Evolutionary conservation across 768 basidiomycete genomes (phyloP), one percentile per base, ranked within the genome.

Genomic region (Naematelia aurantialba): DNA sequence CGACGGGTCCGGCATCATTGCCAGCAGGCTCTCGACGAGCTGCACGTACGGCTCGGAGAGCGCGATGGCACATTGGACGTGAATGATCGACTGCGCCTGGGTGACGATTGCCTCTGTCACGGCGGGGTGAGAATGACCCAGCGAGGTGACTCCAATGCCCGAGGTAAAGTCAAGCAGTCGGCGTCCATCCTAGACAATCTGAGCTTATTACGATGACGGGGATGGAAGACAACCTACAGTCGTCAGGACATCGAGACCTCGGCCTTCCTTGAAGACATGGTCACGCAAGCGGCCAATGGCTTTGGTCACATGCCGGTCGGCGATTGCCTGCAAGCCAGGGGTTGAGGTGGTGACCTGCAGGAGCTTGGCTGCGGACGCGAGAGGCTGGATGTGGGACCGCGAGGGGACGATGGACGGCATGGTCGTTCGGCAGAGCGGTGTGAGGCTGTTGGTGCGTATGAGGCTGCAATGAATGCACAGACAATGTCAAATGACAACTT

Each of bases 1-100:
- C 0, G 91, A 92, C 0, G 85, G 82, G 78, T 93, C 80, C 1
- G 93, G 93, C 91, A 98, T 92, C 58, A 88, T 79, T 0, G 91
- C 89, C 12, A 94, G 79, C 5, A 97, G 82, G 56, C 83, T 83
- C 75, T 94, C 84, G 70, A 97, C 87, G 67, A 97, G 87, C 51
- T 85, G 82, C 19, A 96, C 82, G 78, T 94, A 91, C 0, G 91
- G 89, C 63, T 82, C 84, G 67, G 89, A 86, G 80, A 89, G 87
- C 3, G 86, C 87, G 68, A 96, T 90, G 79, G 88, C 88, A 77
- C 89, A 59, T 63, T 72, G 76, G 27, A 67, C 53, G 54, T 72
- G 75, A 45, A 69, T 67, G 59, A 76, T 68, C 45, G 66, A 62
- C 46, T 53, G 53, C 51, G 68, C 61, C 56, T 75, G 73, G 4